Percentiles rank a stretch among this genome's conserved stretches.
Conservation (phyloP, 2,329 filamentous ascomycete species). For the Penicillium polonicum region DNA sequence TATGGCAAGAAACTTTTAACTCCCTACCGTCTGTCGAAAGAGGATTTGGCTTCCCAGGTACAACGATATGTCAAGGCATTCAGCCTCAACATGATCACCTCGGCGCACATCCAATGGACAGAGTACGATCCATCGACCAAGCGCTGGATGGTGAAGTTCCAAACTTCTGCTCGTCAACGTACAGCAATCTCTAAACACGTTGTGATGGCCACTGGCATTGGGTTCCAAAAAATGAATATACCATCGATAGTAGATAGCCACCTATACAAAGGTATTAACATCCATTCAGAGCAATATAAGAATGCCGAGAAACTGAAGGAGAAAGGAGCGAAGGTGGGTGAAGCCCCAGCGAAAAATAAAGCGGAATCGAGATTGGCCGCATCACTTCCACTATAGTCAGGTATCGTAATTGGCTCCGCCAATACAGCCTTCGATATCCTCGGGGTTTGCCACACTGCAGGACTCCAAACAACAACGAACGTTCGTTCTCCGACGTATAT, state of each 20-base stretch:
- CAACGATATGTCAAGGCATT: background rate
- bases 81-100: background rate
- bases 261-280: background rate
- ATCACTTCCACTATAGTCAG: slow-evolving; percentile 31
- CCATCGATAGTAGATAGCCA: background rate
- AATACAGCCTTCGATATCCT: slow-evolving; percentile 51
- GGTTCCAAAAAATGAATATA: background rate
- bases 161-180: background rate
- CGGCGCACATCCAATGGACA: background rate
- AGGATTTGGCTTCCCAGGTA: background rate
- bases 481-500: slow-evolving; percentile 45
- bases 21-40: background rate
- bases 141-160: background rate
- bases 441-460: slow-evolving; percentile 46
- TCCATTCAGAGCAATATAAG: background rate
- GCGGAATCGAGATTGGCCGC: background rate
- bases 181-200: background rate
- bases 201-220: background rate
- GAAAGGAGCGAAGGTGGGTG: background rate
- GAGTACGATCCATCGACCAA: background rate
- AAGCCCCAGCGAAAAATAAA: background rate
- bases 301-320: background rate
- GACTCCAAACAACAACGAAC: slow-evolving; percentile 46
- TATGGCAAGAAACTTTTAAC: background rate
- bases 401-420: slow-evolving; percentile 47